Evolutionary conservation across 805 yeast species (phyloP).

Genomic region (Cyberlindnera nakhonratchasimensis): DNA sequence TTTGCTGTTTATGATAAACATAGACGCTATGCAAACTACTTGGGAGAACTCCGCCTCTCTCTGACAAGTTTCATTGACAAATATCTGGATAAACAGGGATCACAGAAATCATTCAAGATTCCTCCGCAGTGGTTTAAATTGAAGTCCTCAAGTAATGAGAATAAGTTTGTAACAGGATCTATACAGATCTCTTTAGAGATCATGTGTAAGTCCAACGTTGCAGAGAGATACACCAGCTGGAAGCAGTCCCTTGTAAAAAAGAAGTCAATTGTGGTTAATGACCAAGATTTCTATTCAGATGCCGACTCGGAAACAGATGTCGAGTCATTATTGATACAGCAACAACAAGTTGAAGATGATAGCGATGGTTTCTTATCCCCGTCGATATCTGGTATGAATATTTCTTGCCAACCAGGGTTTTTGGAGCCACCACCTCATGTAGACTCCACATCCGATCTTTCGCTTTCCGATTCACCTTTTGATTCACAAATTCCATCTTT

Average conservation of each 20-base stretch:
- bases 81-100: background rate
- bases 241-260: constrained; percentile 5
- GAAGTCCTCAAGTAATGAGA: constrained; percentile 37
- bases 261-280: constrained; percentile 17
- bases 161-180: constrained; percentile 47
- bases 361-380: background rate
- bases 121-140: constrained; percentile 43
- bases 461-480: constrained; percentile 2
- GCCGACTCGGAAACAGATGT: constrained; percentile 26
- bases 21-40: constrained; percentile 25
- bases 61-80: constrained; percentile 20
- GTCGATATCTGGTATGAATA: constrained; percentile 1
- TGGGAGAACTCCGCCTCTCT: constrained; percentile 28
- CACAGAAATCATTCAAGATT: constrained; percentile 10
- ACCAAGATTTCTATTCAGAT: constrained; percentile 27
- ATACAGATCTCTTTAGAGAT: constrained; percentile 42
- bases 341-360: background rate
- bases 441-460: constrained; percentile 11
- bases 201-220: constrained; percentile 20
- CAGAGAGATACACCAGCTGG: constrained; percentile 25
- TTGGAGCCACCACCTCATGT: background rate
- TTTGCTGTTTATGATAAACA: constrained; percentile 29
- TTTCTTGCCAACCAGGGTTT: background rate
- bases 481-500: background rate
- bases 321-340: constrained; percentile 21